A percentile compares a stretch with the other conserved stretches of the same genome.
Evolutionary conservation across 108 stramenopile genomes (phyloP).

Genomic region (Nannochloropsis salina): DNA sequence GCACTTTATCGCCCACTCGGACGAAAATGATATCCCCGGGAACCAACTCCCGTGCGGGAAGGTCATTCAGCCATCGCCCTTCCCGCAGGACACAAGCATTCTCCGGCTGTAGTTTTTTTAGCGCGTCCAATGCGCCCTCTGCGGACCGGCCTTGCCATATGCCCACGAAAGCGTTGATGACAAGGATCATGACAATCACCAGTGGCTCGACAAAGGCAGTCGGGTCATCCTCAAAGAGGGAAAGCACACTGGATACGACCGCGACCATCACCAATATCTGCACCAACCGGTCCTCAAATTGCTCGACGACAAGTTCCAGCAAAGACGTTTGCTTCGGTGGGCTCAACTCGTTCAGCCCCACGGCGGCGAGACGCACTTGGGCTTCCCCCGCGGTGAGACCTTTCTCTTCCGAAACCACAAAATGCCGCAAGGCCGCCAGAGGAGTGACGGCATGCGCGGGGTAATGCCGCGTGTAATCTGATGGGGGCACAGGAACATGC

Average conservation of each 20-base stretch:
- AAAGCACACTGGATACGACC: slow-evolving; percentile 52
- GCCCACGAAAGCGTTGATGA: slow-evolving; percentile 91
- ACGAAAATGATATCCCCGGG: slow-evolving; percentile 88
- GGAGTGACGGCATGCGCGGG: slow-evolving; percentile 8
- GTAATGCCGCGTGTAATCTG: slow-evolving; percentile 5
- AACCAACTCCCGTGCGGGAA: slow-evolving; percentile 64
- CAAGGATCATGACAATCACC: slow-evolving; percentile 85
- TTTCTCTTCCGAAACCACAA: neutral
- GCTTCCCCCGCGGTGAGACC: neutral
- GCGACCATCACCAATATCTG: slow-evolving; percentile 59
- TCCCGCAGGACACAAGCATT: slow-evolving; percentile 67
- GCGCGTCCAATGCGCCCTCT: slow-evolving; percentile 73
- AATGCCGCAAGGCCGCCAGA: slow-evolving; percentile 9
- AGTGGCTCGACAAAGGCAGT: slow-evolving; percentile 81
- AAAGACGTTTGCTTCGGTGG: neutral
- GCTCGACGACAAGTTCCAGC: slow-evolving; percentile 48
- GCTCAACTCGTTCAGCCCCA: neutral
- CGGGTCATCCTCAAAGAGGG: slow-evolving; percentile 59
- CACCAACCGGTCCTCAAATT: slow-evolving; percentile 59
- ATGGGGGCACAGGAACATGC: neutral
- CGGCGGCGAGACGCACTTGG: neutral
- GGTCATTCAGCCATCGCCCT: slow-evolving; percentile 51
- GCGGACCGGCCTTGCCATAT: slow-evolving; percentile 87
- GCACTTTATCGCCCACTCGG: slow-evolving; percentile 85
- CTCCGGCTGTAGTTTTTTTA: slow-evolving; percentile 80